Conservation (phyloP, 305 asterid species). For the Salvia sclarea region DNA sequence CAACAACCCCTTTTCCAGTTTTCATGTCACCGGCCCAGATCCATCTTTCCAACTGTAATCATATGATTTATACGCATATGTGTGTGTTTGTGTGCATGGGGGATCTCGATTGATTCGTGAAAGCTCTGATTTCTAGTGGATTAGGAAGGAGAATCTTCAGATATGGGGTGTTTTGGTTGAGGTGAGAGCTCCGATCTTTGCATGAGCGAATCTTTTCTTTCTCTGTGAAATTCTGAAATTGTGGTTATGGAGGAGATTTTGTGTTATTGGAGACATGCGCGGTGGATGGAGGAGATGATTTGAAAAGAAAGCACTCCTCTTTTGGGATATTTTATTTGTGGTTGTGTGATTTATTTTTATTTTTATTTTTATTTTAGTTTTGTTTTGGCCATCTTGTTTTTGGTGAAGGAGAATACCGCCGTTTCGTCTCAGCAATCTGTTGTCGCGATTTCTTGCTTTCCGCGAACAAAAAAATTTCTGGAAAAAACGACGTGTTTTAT, state of each 20-base stretch:
- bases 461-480: slow-evolving; percentile 12
- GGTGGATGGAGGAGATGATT: slow-evolving; percentile 34
- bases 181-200: slow-evolving; percentile 33
- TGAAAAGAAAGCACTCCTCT: neutral
- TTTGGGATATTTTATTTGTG: no score
- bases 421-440: slow-evolving; percentile 33
- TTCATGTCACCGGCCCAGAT: slow-evolving; percentile 45
- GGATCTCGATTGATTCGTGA: slow-evolving; percentile 29
- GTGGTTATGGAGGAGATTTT: slow-evolving; percentile 31
- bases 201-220: slow-evolving; percentile 5
- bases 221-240: neutral
- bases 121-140: slow-evolving; percentile 4
- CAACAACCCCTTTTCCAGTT: slow-evolving; percentile 44
- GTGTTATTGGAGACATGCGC: slow-evolving; percentile 41
- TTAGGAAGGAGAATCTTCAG: slow-evolving; percentile 20
- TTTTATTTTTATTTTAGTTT: no score
- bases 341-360: no score
- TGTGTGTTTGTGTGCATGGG: slow-evolving; percentile 30
- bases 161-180: slow-evolving; percentile 28
- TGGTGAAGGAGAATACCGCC: slow-evolving; percentile 28
- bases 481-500: neutral
- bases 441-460: slow-evolving; percentile 43
- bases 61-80: neutral
- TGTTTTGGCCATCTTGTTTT: no score
- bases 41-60: slow-evolving; percentile 37